phyloP scores from a whole-genome alignment of 805 yeast species.

The Zygotorulaspora danielsina region DNA sequence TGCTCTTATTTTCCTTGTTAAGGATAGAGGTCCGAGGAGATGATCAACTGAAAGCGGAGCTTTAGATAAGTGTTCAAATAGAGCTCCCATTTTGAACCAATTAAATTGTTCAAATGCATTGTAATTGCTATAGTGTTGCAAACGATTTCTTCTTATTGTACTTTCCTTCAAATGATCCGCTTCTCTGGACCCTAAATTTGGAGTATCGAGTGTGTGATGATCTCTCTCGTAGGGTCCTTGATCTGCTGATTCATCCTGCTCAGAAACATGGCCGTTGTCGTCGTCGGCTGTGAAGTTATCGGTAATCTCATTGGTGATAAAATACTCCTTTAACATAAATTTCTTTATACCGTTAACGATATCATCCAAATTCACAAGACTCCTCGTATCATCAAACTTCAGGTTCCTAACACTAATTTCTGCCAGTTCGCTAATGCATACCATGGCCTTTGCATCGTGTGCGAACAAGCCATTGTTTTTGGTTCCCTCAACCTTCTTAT shows the following conservation, averaged over 20 bases:
- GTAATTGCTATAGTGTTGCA: constrained; percentile 26
- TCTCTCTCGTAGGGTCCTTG: not conserved
- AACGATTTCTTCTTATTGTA: constrained; percentile 17
- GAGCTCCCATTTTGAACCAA: constrained; percentile 57
- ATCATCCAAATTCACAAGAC: constrained; percentile 46
- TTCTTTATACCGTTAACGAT: constrained; percentile 40
- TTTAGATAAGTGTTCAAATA: constrained; percentile 44
- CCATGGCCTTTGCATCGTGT: constrained; percentile 61
- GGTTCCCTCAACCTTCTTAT: constrained; percentile 40
- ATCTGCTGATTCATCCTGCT: constrained; percentile 23
- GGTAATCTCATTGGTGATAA: constrained; percentile 19
- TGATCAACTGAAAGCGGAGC: constrained; percentile 49
- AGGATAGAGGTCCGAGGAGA: constrained; percentile 64
- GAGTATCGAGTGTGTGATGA: too few species aligned
- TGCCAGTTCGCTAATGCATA: constrained; percentile 57
- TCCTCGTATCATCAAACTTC: constrained; percentile 52
- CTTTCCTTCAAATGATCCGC: constrained; percentile 14
- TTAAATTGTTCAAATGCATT: constrained; percentile 45
- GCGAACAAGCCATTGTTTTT: constrained; percentile 45
- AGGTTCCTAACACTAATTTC: constrained; percentile 59
- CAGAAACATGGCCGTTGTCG: constrained; percentile 10
- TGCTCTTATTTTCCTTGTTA: constrained; percentile 46
- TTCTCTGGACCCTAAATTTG: too few species aligned
- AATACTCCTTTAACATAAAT: constrained; percentile 38
- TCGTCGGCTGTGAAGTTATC: constrained; percentile 10